A percentile compares a stretch with the other conserved stretches of the same genome.
Evolutionary conservation across 2,329 filamentous ascomycete species (phyloP).

Genomic region (Colletotrichum truncatum): DNA sequence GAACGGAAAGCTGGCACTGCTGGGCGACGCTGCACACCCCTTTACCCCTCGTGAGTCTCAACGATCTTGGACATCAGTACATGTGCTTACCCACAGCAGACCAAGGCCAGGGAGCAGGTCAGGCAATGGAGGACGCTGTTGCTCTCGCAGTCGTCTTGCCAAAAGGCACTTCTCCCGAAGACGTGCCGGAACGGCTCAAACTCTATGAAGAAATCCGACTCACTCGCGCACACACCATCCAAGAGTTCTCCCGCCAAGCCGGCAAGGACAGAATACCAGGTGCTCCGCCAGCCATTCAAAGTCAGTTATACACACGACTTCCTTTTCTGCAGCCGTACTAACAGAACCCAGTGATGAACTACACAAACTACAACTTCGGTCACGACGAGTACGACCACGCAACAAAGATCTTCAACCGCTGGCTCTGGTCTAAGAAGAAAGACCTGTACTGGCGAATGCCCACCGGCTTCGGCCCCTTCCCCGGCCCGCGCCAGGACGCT

Average conservation of each 20-base stretch:
- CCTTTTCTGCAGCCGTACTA: background rate
- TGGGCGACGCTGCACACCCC: constrained; percentile 76
- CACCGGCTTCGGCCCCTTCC: constrained; percentile 55
- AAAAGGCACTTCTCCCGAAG: constrained; percentile 47
- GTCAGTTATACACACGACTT: background rate
- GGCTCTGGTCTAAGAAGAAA: constrained; percentile 50
- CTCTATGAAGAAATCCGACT: constrained; percentile 68
- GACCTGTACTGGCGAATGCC: constrained; percentile 54
- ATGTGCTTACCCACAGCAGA: constrained; percentile 31
- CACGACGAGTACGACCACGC: constrained; percentile 68
- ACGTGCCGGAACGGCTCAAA: constrained; percentile 63
- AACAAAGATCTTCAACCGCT: constrained; percentile 57
- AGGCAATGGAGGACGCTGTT: constrained; percentile 73
- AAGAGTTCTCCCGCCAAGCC: constrained; percentile 63
- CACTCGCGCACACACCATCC: constrained; percentile 65
- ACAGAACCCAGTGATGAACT: constrained; percentile 44
- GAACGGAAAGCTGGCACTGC: constrained; percentile 60
- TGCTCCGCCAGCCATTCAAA: background rate
- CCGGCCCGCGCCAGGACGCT: constrained; percentile 41
- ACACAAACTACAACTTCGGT: constrained; percentile 61
- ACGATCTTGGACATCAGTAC: no score
- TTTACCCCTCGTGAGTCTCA: constrained; percentile 64
- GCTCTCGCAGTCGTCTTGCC: constrained; percentile 66
- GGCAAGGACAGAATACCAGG: constrained; percentile 50
- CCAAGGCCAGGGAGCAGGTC: constrained; percentile 69